Evolutionary conservation across 2,329 filamentous ascomycete genomes (phyloP).

Genomic region (Aspergillus sp.): DNA sequence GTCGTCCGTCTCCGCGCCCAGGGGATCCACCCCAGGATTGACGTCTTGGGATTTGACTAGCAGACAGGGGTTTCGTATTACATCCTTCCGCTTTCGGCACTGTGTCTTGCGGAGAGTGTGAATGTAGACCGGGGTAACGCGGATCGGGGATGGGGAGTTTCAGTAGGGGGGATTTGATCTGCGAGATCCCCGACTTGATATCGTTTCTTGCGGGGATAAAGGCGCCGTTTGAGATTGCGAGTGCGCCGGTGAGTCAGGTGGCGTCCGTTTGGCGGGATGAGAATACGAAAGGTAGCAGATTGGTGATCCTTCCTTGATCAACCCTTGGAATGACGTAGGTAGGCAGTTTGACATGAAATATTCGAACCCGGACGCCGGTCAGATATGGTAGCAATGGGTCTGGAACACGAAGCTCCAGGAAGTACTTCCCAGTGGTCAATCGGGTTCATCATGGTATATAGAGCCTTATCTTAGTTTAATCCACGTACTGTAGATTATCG

Average conservation of each 20-base stretch:
- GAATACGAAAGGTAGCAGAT: neutral
- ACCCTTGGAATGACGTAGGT: neutral
- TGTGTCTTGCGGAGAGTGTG: neutral
- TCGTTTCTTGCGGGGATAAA: neutral
- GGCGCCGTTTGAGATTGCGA: neutral
- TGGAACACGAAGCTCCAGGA: no score
- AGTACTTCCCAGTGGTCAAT: no score
- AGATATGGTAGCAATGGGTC: no score
- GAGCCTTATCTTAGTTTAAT: no score
- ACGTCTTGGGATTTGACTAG: neutral
- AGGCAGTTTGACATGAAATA: neutral
- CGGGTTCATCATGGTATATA: no score
- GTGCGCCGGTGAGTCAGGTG: neutral
- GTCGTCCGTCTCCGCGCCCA: neutral
- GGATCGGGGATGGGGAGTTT: slow-evolving; percentile 5
- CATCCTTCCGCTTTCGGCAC: neutral
- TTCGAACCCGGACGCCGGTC: neutral
- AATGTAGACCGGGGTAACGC: neutral
- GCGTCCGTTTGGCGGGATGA: slow-evolving; percentile 1
- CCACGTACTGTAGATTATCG: neutral
- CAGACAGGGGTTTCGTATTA: neutral
- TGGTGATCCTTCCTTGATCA: neutral
- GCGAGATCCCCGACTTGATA: neutral
- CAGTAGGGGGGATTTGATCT: slow-evolving; percentile 1
- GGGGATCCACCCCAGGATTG: neutral